These are phyloP conservation scores for Globisporangium cystogenes DNA, from an alignment of 352 stramenopile genomes.

Conservation along the genomic window DNA sequence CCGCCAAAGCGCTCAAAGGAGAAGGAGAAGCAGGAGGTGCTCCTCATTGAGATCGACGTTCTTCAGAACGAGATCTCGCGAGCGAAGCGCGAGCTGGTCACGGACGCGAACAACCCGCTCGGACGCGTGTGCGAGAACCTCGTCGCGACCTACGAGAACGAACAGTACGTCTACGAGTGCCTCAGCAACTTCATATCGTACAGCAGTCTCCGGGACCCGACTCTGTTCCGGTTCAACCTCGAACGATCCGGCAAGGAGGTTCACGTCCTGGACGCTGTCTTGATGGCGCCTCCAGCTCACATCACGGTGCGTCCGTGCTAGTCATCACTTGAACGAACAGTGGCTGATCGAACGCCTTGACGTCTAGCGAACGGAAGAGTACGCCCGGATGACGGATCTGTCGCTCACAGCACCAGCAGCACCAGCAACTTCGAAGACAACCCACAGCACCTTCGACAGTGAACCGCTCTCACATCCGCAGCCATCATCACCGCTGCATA, in stretches of 20 bases:
- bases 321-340: neutral
- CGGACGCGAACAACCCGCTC: constrained; percentile 33
- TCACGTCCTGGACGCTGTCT: constrained; percentile 51
- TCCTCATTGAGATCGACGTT: constrained; percentile 56
- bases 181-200: constrained; percentile 57
- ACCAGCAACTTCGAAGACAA: neutral
- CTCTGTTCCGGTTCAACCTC: constrained; percentile 45
- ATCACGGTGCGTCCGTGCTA: constrained; percentile 24
- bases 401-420: constrained; percentile 16
- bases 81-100: constrained; percentile 50
- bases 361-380: constrained; percentile 26
- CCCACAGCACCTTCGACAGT: neutral
- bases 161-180: constrained; percentile 68
- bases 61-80: constrained; percentile 39
- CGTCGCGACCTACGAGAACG: constrained; percentile 62
- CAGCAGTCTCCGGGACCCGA: constrained; percentile 33
- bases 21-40: constrained; percentile 16
- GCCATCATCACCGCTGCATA: neutral
- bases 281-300: constrained; percentile 38
- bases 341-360: neutral
- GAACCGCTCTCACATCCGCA: neutral
- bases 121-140: constrained; percentile 51
- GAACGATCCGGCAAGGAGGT: constrained; percentile 47
- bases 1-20: constrained; percentile 12
- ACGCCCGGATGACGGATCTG: constrained; percentile 33